Conservation (phyloP, 73 alveolate species). For the Symbiodinium pilosum region DNA sequence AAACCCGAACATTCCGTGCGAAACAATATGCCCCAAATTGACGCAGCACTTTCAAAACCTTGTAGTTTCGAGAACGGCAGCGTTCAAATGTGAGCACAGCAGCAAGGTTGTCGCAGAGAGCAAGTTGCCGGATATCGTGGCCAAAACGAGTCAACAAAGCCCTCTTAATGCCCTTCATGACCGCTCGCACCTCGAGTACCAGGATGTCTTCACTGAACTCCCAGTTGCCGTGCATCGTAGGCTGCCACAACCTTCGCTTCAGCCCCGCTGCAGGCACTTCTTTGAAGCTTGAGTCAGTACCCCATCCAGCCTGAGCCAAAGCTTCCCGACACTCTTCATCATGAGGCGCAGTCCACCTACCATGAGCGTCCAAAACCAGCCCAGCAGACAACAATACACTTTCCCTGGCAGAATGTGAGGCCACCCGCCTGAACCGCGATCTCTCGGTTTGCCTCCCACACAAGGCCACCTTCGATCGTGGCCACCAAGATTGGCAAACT, state of each 20-base stretch:
- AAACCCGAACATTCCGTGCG: not conserved
- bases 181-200: conserved; percentile 26
- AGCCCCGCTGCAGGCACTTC: conserved; percentile 3
- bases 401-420: not conserved
- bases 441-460: not conserved
- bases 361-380: not conserved
- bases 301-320: conserved; percentile 5
- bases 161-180: conserved; percentile 2
- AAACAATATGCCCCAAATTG: not conserved
- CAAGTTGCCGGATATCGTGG: not conserved
- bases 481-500: conserved; percentile 36
- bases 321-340: not conserved
- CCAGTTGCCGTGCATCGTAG: conserved; percentile 14
- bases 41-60: not conserved
- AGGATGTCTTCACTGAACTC: not conserved
- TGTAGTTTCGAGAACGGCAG: not conserved
- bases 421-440: not conserved
- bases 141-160: not conserved
- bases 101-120: conserved; percentile 21
- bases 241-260: not conserved
- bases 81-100: conserved; percentile 24
- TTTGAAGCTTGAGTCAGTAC: not conserved
- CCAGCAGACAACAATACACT: conserved; percentile 9
- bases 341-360: not conserved
- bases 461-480: not conserved